Conservation (phyloP, 1,284 basidiomycete species). For the Boletus semigastroideus region DNA sequence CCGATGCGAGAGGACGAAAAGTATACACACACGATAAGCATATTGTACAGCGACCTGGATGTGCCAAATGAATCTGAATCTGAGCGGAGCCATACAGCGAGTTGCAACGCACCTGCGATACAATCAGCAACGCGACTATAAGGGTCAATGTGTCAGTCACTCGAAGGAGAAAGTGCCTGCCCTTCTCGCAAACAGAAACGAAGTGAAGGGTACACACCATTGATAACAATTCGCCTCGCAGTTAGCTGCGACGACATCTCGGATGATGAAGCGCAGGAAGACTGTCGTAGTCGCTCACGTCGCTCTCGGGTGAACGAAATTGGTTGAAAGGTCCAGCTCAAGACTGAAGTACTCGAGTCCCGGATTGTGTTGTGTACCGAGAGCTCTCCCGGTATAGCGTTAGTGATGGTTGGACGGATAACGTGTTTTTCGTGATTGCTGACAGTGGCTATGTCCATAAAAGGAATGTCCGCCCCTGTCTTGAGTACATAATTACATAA, state of each 20-base stretch:
- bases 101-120: slow-evolving; percentile 53
- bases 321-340: neutral
- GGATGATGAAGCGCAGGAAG: neutral
- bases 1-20: neutral
- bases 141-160: slow-evolving; percentile 12
- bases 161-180: neutral
- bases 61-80: neutral
- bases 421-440: neutral
- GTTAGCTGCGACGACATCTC: slow-evolving; percentile 27
- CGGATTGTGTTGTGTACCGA: neutral
- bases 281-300: neutral
- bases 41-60: slow-evolving; percentile 53
- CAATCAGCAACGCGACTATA: slow-evolving; percentile 60
- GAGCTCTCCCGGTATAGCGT: too few relatives aligned
- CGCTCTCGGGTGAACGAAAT: neutral
- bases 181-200: neutral
- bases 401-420: neutral
- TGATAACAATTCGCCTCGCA: slow-evolving; percentile 25
- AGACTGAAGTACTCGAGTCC: too few relatives aligned
- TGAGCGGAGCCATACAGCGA: neutral
- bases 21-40: slow-evolving; percentile 42
- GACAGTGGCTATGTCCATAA: slow-evolving; percentile 8
- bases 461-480: slow-evolving; percentile 1
- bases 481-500: too few relatives aligned
- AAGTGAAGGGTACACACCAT: slow-evolving; percentile 19